Percentiles rank a stretch among this genome's conserved stretches.
Evolutionary conservation across 352 stramenopile genomes (phyloP).

Genomic region (Phytophthora tentaculata): DNA sequence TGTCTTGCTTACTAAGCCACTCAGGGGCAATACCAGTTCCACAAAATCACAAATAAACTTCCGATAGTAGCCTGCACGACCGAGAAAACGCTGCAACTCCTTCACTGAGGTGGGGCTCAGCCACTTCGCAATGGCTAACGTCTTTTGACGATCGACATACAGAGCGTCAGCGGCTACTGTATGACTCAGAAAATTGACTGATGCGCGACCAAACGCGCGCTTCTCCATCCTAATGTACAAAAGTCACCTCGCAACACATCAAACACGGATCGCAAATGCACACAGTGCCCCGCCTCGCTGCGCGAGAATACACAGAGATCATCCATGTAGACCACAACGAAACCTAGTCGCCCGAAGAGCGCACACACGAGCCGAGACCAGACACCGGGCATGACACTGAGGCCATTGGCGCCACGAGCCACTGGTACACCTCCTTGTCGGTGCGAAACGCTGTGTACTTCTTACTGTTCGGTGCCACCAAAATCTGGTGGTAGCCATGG

Average conservation of each 20-base stretch:
- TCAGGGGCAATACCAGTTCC: not conserved
- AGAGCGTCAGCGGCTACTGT: not conserved
- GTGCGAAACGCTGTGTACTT: not conserved
- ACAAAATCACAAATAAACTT: too few relatives aligned
- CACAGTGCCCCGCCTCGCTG: not conserved
- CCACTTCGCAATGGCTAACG: not conserved
- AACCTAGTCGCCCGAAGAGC: not conserved
- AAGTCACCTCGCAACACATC: not conserved
- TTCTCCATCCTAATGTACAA: not conserved
- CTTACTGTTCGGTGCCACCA: not conserved
- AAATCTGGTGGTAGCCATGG: constrained; percentile 1
- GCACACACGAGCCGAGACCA: not conserved
- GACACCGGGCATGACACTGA: not conserved
- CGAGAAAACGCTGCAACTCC: not conserved
- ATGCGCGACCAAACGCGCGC: not conserved
- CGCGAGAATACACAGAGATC: not conserved
- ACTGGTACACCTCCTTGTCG: not conserved
- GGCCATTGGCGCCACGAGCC: not conserved
- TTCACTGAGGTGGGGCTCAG: not conserved
- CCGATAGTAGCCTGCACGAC: not conserved
- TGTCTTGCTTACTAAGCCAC: not conserved
- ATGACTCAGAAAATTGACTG: not conserved
- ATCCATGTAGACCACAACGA: not conserved
- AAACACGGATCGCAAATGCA: not conserved
- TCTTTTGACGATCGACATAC: not conserved